Percentiles rank a stretch among this genome's conserved stretches.
phyloP scores from a whole-genome alignment of 2,329 filamentous ascomycete species.

The Talaromyces sp. region DNA sequence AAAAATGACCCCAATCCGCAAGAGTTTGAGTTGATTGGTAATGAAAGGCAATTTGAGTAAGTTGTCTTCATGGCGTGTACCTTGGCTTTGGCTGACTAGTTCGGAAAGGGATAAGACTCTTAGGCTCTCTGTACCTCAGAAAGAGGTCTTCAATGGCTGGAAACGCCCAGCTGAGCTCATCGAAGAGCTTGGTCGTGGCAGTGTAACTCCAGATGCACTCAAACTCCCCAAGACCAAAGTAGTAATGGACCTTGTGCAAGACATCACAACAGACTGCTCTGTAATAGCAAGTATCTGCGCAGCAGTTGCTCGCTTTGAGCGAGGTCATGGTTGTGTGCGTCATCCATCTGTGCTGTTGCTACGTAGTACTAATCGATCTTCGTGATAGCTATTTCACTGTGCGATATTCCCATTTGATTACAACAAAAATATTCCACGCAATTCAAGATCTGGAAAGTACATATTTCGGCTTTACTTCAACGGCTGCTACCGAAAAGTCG shows the following conservation, averaged over 20 bases:
- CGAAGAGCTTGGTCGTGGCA: conserved; percentile 33
- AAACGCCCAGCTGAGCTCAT: conserved; percentile 69
- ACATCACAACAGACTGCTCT: conserved; percentile 93
- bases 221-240: conserved; percentile 53
- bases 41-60: conserved; percentile 62
- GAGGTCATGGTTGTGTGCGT: conserved; percentile 65
- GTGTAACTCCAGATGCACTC: conserved; percentile 35
- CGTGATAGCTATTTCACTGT: conserved; percentile 61
- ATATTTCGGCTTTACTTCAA: conserved; percentile 94
- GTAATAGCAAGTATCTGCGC: conserved; percentile 94
- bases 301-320: conserved; percentile 65
- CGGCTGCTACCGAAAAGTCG: conserved; percentile 80
- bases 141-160: conserved; percentile 78
- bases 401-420: conserved; percentile 74
- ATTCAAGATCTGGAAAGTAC: conserved; percentile 83
- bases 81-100: conserved; percentile 1
- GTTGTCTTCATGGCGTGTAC: conserved; percentile 26
- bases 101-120: conserved; percentile 12
- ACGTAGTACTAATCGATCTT: not conserved
- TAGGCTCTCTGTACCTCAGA: conserved; percentile 67
- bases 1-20: conserved; percentile 56
- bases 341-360: not conserved
- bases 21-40: conserved; percentile 58
- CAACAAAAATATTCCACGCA: conserved; percentile 52
- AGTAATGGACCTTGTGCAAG: conserved; percentile 82